Conservation (phyloP, 169 alveolate species). For the Eimeria tenella region DNA sequence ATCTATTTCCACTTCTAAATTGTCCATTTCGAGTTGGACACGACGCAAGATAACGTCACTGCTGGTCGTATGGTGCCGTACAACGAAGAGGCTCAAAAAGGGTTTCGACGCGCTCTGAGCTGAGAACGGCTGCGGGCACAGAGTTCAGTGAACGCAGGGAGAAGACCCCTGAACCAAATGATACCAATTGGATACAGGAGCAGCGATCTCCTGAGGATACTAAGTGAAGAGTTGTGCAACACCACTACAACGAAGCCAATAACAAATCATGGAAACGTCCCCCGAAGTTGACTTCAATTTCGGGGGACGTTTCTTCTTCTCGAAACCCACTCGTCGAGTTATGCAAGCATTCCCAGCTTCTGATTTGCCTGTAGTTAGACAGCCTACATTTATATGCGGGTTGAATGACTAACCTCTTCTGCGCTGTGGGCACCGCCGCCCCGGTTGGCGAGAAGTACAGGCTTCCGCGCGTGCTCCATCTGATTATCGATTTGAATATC, state of each 20-base stretch:
- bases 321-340: no score
- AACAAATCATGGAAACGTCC: no score
- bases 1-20: slow-evolving; percentile 87
- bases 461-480: slow-evolving; percentile 80
- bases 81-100: slow-evolving; percentile 88
- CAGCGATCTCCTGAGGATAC: no score
- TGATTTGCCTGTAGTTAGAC: no score
- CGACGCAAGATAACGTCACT: slow-evolving; percentile 87
- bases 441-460: slow-evolving; percentile 74
- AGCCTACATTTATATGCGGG: no score
- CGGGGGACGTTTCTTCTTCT: no score
- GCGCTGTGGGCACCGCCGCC: slow-evolving; percentile 70
- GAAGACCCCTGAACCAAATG: no score
- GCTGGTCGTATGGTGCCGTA: slow-evolving; percentile 87
- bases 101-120: slow-evolving; percentile 73
- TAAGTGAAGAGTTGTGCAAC: no score
- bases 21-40: slow-evolving; percentile 87
- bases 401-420: not conserved
- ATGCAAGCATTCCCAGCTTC: no score
- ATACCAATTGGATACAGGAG: no score
- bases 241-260: not conserved
- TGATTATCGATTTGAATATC: slow-evolving; percentile 91
- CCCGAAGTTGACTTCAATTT: no score
- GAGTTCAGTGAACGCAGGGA: not conserved
- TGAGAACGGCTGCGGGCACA: slow-evolving; percentile 13